phyloP scores from a whole-genome alignment of 1,284 basidiomycete genomes.

The Cryptococcus amylolentus region DNA sequence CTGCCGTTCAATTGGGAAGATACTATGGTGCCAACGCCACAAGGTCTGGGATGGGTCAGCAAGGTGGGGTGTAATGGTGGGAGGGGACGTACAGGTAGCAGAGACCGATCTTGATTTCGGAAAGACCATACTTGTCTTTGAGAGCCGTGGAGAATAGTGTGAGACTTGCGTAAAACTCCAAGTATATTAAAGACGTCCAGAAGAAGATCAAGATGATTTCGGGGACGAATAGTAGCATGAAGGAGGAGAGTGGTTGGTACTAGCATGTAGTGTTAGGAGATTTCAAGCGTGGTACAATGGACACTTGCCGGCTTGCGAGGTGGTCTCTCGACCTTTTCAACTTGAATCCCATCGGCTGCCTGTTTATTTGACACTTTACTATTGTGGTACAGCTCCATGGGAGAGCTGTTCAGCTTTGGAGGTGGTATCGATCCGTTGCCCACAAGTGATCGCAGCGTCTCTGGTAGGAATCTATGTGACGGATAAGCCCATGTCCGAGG shows the following conservation, averaged over 20 bases:
- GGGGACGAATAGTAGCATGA: conserved; percentile 41
- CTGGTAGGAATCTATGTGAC: conserved; percentile 19
- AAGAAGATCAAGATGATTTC: conserved; percentile 43
- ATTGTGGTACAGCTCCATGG: conserved; percentile 23
- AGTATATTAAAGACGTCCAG: conserved; percentile 37
- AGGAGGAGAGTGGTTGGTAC: conserved; percentile 43
- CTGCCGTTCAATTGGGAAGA: conserved; percentile 37
- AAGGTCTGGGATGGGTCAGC: conserved; percentile 25
- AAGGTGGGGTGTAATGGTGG: not conserved
- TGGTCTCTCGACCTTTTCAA: conserved; percentile 27
- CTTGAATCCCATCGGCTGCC: conserved; percentile 16
- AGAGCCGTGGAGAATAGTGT: conserved; percentile 45
- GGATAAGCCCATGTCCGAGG: not conserved
- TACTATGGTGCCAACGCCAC: conserved; percentile 37
- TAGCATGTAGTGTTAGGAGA: not conserved
- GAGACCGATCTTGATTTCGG: conserved; percentile 46
- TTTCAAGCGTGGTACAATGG: not conserved
- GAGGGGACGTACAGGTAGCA: conserved; percentile 42
- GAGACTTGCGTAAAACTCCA: conserved; percentile 45
- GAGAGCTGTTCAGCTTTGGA: conserved; percentile 34
- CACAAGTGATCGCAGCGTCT: conserved; percentile 46
- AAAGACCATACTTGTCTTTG: conserved; percentile 37
- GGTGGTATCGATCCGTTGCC: conserved; percentile 47
- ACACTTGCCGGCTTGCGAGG: conserved; percentile 25
- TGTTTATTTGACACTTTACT: conserved; percentile 21